Conservation (phyloP, 306 rosid genomes). For the Medicago truncatula region MtrunA17r5.0-ANR NC_053048.1:551001-551500, state of each 20-base stretch:
- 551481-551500: constrained; percentile 16
- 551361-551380: constrained; percentile 26
- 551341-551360: background rate
- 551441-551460: background rate
- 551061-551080: constrained; percentile 10
- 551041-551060: background rate
- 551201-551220: constrained; percentile 91
- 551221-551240: constrained; percentile 45
- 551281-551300: constrained; percentile 11
- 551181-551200: constrained; percentile 95
- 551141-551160: constrained; percentile 95
- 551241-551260: constrained; percentile 2
- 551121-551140: constrained; percentile 96
- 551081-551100: constrained; percentile 26
- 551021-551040: constrained; percentile 21
- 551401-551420: constrained; percentile 12
- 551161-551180: constrained; percentile 94
- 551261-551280: background rate
- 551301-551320: constrained; percentile 1
- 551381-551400: constrained; percentile 11
- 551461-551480: constrained; percentile 1
- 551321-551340: constrained; percentile 3
- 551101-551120: constrained; percentile 46
- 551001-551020: constrained; percentile 1
- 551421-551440: background rate